phyloP scores from a whole-genome alignment of 2,329 filamentous ascomycete species.

The Colletotrichum lini region DNA sequence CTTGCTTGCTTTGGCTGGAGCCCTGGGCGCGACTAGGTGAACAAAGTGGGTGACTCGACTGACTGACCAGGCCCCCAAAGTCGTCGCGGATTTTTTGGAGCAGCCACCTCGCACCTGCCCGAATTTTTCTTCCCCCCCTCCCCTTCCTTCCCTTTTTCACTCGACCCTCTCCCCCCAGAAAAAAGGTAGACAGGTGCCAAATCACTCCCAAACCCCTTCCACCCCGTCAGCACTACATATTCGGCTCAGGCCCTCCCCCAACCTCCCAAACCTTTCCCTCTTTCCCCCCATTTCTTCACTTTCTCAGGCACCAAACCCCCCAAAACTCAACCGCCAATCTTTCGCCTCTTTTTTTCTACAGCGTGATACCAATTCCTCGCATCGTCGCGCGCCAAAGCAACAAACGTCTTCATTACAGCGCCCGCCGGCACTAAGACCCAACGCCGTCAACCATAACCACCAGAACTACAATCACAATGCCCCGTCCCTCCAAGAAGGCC shows the following conservation, averaged over 20 bases:
- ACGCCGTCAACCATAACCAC: slow-evolving; percentile 38
- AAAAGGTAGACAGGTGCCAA: slow-evolving; percentile 26
- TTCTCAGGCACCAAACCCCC: slow-evolving; percentile 35
- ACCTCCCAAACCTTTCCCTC: slow-evolving; percentile 47
- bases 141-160: slow-evolving; percentile 47
- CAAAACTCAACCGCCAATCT: slow-evolving; percentile 27
- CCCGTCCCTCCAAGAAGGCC: slow-evolving; percentile 62
- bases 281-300: slow-evolving; percentile 41
- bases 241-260: slow-evolving; percentile 38
- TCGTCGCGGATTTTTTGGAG: slow-evolving; percentile 21
- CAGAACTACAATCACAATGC: slow-evolving; percentile 54
- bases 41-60: background rate
- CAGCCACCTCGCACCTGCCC: slow-evolving; percentile 52
- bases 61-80: slow-evolving; percentile 5
- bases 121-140: slow-evolving; percentile 48
- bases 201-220: slow-evolving; percentile 42
- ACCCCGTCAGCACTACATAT: slow-evolving; percentile 40
- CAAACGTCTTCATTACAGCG: slow-evolving; percentile 31
- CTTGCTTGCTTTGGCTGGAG: background rate
- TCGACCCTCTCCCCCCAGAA: slow-evolving; percentile 30
- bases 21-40: background rate
- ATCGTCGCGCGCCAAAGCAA: slow-evolving; percentile 39
- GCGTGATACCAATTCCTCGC: slow-evolving; percentile 45
- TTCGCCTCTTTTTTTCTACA: slow-evolving; percentile 44
- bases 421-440: slow-evolving; percentile 14